Evolutionary conservation across 2,329 filamentous ascomycete species (phyloP).

Genomic region (Botrytis hyacinthi): DNA sequence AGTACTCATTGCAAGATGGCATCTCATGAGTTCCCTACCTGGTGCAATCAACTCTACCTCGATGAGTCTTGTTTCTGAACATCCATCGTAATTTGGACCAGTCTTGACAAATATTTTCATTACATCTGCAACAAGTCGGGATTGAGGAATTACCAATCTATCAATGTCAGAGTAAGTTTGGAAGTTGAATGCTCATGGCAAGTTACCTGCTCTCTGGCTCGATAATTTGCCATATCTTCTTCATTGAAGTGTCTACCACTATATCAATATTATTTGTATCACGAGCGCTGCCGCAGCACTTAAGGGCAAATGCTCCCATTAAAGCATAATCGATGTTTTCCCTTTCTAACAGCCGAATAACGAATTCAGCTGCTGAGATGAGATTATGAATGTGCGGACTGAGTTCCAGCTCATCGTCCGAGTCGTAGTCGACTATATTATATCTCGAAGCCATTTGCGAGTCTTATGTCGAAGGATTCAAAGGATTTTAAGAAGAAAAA

Average conservation of each 20-base stretch:
- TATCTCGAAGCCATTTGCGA: constrained; percentile 11
- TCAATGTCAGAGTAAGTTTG: not conserved
- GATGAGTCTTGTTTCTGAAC: constrained; percentile 2
- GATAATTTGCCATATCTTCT: constrained; percentile 15
- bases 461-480: not conserved
- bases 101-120: constrained; percentile 18
- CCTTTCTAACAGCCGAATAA: not conserved
- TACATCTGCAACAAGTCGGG: not conserved
- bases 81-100: constrained; percentile 7
- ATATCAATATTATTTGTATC: constrained; percentile 17
- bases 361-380: constrained; percentile 7
- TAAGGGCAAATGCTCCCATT: constrained; percentile 15
- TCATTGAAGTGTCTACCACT: constrained; percentile 9
- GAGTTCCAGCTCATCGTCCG: constrained; percentile 7
- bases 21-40: not conserved
- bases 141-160: constrained; percentile 16
- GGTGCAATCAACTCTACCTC: constrained; percentile 12
- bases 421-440: constrained; percentile 14
- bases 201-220: constrained; percentile 8
- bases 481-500: not conserved
- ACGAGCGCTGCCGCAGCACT: constrained; percentile 1
- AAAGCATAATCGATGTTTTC: constrained; percentile 12
- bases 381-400: constrained; percentile 4
- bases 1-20: not conserved
- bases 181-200: not conserved